Base-by-base conservation (phyloP, 495 filamentous ascomycete genomes). In the Aspergillus bertholletiae region DNA sequence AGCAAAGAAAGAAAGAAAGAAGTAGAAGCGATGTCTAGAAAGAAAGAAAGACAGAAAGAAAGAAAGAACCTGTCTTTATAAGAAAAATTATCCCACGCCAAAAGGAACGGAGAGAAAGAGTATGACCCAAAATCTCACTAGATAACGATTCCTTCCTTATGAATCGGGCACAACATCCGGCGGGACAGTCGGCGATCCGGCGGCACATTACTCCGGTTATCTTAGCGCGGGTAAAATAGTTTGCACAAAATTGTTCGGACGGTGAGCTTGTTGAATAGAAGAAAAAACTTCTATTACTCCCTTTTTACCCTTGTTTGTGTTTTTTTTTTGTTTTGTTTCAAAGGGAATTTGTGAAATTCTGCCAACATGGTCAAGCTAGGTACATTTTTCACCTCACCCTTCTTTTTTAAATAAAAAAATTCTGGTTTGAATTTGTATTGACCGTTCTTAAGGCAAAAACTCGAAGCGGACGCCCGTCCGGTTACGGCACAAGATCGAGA, bases 401-500 rank as follows among this genome's bases (percentile, higher is more conserved):
- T 55, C 44, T 49, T 45, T 46, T 55, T 11, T 50, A 53, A 44
- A 47, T 45, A 47, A n/a, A 5, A 39, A 51, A 26, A 37, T 6
- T 21, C 11, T 18, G 20, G 32, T 24, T 22, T 44, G 52, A 54
- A 50, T 58, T 52, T 30, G 62, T 46, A 61, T 28, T 58, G 43
- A 56, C 26, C 30, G 15, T 27, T 56, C 50, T 20, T 18, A 56
- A 96, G 91, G 96, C 71, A 94, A 92, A 60, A 88, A 87, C 74
- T 97, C 95, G 40, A 98, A 98, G 81, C 87, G 94, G 71, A 82
- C 80, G 49, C 84, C 95, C 46, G 88, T 92, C 59, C 89, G 94
- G 26, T 76, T 97, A 55, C 83, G 94, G 52, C 88, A 96, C 76
- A 96, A 95, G 75, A 98, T 97, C 73, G 84, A 96, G 65, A 97